Base-by-base conservation (phyloP, 176 grass and related monocot genomes). In the Oryza longistaminata region DNA sequence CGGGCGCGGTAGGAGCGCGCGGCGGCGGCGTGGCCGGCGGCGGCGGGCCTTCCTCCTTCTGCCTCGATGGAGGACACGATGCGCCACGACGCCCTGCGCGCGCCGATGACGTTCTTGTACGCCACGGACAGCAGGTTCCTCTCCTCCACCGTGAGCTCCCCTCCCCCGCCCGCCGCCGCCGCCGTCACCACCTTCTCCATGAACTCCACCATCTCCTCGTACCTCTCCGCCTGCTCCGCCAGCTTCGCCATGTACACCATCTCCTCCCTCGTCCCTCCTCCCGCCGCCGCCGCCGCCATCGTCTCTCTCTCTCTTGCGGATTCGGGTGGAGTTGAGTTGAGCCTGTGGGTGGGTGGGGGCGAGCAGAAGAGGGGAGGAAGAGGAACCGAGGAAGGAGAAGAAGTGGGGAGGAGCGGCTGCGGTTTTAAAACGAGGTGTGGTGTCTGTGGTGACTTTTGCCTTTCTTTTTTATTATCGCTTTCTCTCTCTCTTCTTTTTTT, bases 141-240 rank as follows among this genome's bases (percentile, higher is more conserved):
- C 88, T 98, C 96, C 93, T 98, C 96, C 35, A 96, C 90, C 2
- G 91, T 89, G 83, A 98, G 96, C 82, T 98, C 96, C 62, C 69
- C 82, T 0, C 73, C 86, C 4, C 75, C 82, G 5, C 37, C n/a
- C 1, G 76, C 71, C 1, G 60, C 88, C 3, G 85, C 89, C 26
- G 80, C 34, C 9, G 80, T 27, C 9, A 88, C 93, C 17, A 94
- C 93, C 90, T 92, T 98, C 93, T 98, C 96, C 96, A 98, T 98
- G 90, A 92, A 98, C 84, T 94, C 93, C 60, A 98, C 96, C 96
- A 98, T 98, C 96, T 98, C 96, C 89, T 98, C 96, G 77, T 98
- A 98, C 61, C 96, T 86, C 96, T 98, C 96, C 64, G 96, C 96
- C 71, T 96, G 96, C 91, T 98, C 96, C 10, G 96, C 93, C 60